Conservation (phyloP, 768 basidiomycete genomes). For the Tylopilus felleus region DNA sequence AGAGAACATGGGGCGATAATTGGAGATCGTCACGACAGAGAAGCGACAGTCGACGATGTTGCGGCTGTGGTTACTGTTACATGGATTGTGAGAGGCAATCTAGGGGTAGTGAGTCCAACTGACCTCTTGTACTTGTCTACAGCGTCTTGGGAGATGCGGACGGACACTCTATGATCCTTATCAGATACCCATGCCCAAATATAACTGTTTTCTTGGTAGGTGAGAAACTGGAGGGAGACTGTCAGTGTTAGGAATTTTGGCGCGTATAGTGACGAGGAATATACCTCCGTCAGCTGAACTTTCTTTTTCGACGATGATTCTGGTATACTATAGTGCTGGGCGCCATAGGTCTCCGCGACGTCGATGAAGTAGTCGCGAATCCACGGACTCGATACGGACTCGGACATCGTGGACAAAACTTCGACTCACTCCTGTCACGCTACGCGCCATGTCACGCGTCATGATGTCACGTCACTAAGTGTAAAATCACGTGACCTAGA, state of each 20-base stretch:
- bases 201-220: conserved; percentile 42
- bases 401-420: conserved; percentile 32
- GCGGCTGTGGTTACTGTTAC: conserved; percentile 23
- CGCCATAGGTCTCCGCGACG: conserved; percentile 52
- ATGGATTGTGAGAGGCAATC: conserved; percentile 4
- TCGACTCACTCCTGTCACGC: conserved; percentile 5
- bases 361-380: conserved; percentile 49
- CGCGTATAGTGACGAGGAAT: not conserved
- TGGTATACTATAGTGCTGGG: conserved; percentile 31
- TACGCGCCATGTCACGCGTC: conserved; percentile 20
- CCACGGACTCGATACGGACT: conserved; percentile 47
- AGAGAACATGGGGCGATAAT: conserved; percentile 49
- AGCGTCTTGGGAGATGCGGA: conserved; percentile 54
- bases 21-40: conserved; percentile 45
- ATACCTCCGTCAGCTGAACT: conserved; percentile 59
- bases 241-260: conserved; percentile 2
- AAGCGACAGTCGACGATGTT: conserved; percentile 46
- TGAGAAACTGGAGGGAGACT: conserved; percentile 49
- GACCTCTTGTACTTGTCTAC: conserved; percentile 41
- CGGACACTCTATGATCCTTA: conserved; percentile 45
- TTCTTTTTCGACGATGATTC: conserved; percentile 40
- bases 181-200: conserved; percentile 69
- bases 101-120: conserved; percentile 30
- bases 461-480: conserved; percentile 17
- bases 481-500: conserved; percentile 16